Percentiles rank a stretch among this genome's conserved stretches.
Conservation (phyloP, 148 eudicot species). For the Gaultheria prostrata region DNA sequence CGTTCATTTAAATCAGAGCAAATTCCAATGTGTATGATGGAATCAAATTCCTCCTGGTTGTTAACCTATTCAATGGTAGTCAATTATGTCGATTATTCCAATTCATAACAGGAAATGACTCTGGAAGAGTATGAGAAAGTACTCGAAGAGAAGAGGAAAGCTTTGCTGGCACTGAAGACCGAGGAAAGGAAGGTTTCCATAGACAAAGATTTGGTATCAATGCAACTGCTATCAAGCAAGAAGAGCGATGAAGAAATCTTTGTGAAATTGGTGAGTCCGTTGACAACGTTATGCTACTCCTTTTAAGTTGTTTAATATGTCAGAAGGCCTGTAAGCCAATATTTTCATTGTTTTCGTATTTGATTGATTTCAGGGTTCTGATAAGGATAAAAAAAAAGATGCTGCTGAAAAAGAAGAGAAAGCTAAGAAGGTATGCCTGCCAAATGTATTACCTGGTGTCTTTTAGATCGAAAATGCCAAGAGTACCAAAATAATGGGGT, state of each 20-base stretch:
- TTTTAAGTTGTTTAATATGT: neutral
- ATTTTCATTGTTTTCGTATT: neutral
- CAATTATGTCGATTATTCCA: neutral
- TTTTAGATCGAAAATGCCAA: neutral
- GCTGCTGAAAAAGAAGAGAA: slow-evolving; percentile 60
- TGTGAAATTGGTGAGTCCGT: slow-evolving; percentile 55
- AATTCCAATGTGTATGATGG: no score
- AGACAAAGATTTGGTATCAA: slow-evolving; percentile 58
- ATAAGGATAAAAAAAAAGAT: slow-evolving; percentile 52
- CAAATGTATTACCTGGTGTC: neutral
- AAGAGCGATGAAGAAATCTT: slow-evolving; percentile 55
- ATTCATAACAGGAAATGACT: slow-evolving; percentile 58
- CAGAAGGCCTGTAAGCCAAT: neutral
- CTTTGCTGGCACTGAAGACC: slow-evolving; percentile 46
- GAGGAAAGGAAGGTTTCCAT: slow-evolving; percentile 72
- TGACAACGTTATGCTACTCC: neutral
- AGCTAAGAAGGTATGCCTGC: slow-evolving; percentile 45
- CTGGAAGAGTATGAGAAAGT: slow-evolving; percentile 84
- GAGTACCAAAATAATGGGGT: no score
- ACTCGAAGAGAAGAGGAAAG: slow-evolving; percentile 81
- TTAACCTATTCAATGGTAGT: neutral
- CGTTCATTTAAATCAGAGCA: neutral
- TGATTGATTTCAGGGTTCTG: slow-evolving; percentile 39
- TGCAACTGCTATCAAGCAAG: slow-evolving; percentile 70
- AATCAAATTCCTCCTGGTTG: no score